These are phyloP conservation scores for Apodospora peruviana DNA, from an alignment of 495 filamentous ascomycete species.

Conservation along the genomic window DNA sequence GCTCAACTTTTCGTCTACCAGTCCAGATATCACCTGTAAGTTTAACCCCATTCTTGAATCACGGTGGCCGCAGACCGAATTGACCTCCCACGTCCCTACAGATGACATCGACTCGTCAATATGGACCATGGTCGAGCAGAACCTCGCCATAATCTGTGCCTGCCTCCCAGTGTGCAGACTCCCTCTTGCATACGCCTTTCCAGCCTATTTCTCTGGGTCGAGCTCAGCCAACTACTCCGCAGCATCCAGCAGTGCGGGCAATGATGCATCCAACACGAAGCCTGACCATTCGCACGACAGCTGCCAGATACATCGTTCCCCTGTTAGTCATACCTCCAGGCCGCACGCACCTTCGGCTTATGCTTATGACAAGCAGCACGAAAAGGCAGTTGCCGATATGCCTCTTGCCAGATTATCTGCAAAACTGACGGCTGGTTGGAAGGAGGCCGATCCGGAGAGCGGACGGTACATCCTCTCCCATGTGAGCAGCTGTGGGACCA, in stretches of 20 bases:
- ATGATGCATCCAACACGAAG: too few species aligned
- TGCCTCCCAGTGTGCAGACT: constrained; percentile 36
- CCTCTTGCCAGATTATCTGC: too few species aligned
- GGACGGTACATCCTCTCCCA: not conserved
- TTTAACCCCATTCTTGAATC: too few species aligned
- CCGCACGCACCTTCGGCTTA: too few species aligned
- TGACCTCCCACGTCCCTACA: too few species aligned
- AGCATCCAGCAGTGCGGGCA: not conserved
- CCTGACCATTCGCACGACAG: too few species aligned
- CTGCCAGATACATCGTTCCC: too few species aligned
- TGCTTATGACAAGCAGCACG: too few species aligned
- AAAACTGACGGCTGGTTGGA: not conserved
- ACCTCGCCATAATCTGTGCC: constrained; percentile 42
- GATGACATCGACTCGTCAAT: constrained; percentile 31
- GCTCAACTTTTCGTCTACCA: constrained; percentile 12
- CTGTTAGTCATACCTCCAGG: too few species aligned
- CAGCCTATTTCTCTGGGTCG: constrained; percentile 7
- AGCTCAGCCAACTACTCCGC: not conserved
- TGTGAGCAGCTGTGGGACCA: too few species aligned
- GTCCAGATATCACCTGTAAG: constrained; percentile 17
- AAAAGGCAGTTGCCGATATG: too few species aligned
- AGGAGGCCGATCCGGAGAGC: not conserved
- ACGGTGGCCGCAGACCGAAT: too few species aligned
- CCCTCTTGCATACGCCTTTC: constrained; percentile 22
- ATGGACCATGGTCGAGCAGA: constrained; percentile 44